A percentile compares a stretch with the other conserved stretches of the same genome.
Conservation (phyloP, 768 basidiomycete species). For the Lentinula sp. region DNA sequence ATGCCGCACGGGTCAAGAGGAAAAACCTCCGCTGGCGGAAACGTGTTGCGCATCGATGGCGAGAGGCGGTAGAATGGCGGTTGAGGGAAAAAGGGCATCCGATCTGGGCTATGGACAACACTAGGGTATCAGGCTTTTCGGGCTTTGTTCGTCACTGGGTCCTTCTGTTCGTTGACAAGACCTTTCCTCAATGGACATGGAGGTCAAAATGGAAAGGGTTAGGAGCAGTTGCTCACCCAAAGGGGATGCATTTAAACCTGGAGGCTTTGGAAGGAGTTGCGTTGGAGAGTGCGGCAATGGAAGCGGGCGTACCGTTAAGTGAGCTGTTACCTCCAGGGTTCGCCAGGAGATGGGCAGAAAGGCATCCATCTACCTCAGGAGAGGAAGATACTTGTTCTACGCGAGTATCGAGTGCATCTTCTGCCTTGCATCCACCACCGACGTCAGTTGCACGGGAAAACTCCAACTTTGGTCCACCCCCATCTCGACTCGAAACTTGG, state of each 20-base stretch:
- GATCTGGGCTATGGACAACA: conserved; percentile 45
- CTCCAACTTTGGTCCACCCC: background rate
- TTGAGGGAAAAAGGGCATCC: conserved; percentile 43
- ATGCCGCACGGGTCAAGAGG: conserved; percentile 38
- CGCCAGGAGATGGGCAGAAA: conserved; percentile 13
- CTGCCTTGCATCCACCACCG: background rate
- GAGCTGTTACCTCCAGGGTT: conserved; percentile 40
- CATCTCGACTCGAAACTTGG: background rate
- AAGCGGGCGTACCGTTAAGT: conserved; percentile 58
- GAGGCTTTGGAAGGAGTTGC: conserved; percentile 49
- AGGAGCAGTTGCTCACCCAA: conserved; percentile 23
- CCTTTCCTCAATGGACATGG: conserved; percentile 12
- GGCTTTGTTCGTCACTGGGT: background rate
- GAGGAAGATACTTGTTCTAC: background rate
- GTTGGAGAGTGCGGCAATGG: conserved; percentile 57
- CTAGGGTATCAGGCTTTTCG: background rate
- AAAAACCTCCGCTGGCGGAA: conserved; percentile 34
- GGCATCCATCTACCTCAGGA: background rate
- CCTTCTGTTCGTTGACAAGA: conserved; percentile 7
- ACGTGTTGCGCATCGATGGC: conserved; percentile 50
- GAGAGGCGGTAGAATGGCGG: conserved; percentile 56
- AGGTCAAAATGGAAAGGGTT: conserved; percentile 12
- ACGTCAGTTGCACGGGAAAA: background rate
- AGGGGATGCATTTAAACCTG: conserved; percentile 57
- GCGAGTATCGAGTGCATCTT: background rate